Percentiles rank a stretch among this genome's conserved stretches.
These are phyloP conservation scores for Lyophyllum shimeji DNA, from an alignment of 768 basidiomycete genomes.

Conservation along the genomic window DNA sequence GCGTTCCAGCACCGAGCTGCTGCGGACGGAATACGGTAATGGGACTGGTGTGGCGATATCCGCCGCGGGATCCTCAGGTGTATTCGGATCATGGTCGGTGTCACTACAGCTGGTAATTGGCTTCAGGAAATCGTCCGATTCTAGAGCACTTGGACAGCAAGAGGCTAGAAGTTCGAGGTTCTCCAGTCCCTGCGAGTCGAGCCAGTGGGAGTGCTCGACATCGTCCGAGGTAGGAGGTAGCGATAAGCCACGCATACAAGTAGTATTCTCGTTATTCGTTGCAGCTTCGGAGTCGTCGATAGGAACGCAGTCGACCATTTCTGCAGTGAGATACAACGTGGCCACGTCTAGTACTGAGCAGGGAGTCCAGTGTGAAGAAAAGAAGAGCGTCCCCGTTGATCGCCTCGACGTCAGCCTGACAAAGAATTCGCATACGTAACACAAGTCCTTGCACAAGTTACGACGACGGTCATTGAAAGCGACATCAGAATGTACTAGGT, in stretches of 20 bases:
- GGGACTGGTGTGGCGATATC: conserved; percentile 30
- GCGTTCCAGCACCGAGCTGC: conserved; percentile 24
- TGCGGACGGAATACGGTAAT: conserved; percentile 27
- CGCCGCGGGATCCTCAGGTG: neutral
- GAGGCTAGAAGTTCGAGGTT: neutral
- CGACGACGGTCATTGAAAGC: no score
- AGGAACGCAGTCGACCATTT: neutral
- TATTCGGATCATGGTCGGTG: neutral
- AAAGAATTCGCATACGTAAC: no score
- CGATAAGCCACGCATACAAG: neutral
- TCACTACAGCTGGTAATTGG: neutral
- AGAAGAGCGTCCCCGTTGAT: no score
- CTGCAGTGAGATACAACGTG: no score
- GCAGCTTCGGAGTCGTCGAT: neutral
- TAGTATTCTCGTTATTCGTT: neutral
- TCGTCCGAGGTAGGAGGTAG: neutral
- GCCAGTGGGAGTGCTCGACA: neutral
- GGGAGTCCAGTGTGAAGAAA: no score
- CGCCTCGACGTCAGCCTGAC: no score
- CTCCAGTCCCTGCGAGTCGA: neutral
- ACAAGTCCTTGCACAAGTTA: no score
- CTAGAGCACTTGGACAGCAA: neutral
- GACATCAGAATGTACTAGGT: no score
- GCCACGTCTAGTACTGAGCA: no score
- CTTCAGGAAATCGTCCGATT: neutral